These are phyloP conservation scores for Mycena rebaudengoi DNA, from an alignment of 768 basidiomycete genomes.

Conservation along the genomic window DNA sequence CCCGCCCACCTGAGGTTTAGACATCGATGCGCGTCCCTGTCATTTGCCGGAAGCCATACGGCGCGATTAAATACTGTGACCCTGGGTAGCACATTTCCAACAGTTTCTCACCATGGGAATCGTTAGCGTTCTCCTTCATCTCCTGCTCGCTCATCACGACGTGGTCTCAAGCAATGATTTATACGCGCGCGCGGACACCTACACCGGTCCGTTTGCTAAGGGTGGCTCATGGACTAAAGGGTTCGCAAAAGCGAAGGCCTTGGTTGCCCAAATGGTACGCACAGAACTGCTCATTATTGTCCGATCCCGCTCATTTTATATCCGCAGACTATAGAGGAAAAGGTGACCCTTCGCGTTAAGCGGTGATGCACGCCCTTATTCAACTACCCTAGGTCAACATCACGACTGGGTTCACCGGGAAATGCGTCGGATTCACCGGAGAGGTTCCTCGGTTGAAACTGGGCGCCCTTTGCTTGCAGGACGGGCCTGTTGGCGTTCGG, in stretches of 20 bases:
- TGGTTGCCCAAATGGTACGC: slow-evolving; percentile 15
- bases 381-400: slow-evolving; percentile 13
- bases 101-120: slow-evolving; percentile 1
- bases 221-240: slow-evolving; percentile 8
- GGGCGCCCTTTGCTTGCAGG: slow-evolving; percentile 5
- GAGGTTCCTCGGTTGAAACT: slow-evolving; percentile 9
- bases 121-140: background rate
- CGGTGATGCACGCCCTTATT: background rate
- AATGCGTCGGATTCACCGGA: slow-evolving; percentile 16
- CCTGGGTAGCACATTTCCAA: too few relatives aligned
- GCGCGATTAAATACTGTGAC: too few relatives aligned
- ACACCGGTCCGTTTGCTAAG: background rate
- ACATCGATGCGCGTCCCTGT: too few relatives aligned
- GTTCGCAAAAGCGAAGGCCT: slow-evolving; percentile 9
- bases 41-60: too few relatives aligned
- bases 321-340: slow-evolving; percentile 16
- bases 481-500: slow-evolving; percentile 4
- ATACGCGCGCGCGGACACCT: background rate
- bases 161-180: background rate
- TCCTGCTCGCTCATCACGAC: background rate
- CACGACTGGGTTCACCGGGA: slow-evolving; percentile 18
- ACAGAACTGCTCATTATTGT: background rate
- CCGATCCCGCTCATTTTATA: background rate
- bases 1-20: too few relatives aligned
- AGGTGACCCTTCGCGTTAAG: background rate